Evolutionary conservation across 805 yeast genomes (phyloP), one percentile per base, ranked within the genome.

Genomic region (Pichia kluyveri): DNA sequence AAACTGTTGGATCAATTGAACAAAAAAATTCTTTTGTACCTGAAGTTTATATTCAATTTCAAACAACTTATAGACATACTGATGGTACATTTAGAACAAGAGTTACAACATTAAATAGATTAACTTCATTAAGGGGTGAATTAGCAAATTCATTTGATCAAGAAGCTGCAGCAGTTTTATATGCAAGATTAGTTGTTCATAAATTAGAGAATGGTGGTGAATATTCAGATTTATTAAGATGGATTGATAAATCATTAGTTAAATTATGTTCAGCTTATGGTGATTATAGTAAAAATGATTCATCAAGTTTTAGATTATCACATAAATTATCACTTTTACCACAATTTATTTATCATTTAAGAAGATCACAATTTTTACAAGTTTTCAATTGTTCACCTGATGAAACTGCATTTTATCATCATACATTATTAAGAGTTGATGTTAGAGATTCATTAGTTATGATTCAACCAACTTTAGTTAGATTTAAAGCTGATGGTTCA

Each of bases 361-460:
- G 99, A 70, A 83, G 99, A 66, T 88, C 97, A 1, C 98, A 91
- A 68, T 90, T 93, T 66, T 72, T 93, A 65, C 95, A 88, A 66
- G 96, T 91, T 41, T 93, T 93, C 75, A 93, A 93, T 69, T 90
- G 90, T 68, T 93, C 99, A 7, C 99, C 99, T 2, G 99, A 93
- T 71, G 99, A 93, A 71, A 89, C 98, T 41, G 96, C 96, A 38
- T 93, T 90, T 68, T 88, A 91, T 69, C 82, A 97, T 65, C 99
- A 93, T 66, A 83, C 88, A 17, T 78, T 93, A 62, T 77, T 86
- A 62, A 82, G 91, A 55, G 97, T 93, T 62, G 97, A 93, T 63
- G 85, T 91, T 40, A 83, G 85, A 54, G 93, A 91, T 69, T 86
- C 97, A 17, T 72, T 93, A 63, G 86, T 90, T 53, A 93, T 93